Conservation (phyloP, 2,329 filamentous ascomycete genomes). For the Xylariaceae sp. region DNA sequence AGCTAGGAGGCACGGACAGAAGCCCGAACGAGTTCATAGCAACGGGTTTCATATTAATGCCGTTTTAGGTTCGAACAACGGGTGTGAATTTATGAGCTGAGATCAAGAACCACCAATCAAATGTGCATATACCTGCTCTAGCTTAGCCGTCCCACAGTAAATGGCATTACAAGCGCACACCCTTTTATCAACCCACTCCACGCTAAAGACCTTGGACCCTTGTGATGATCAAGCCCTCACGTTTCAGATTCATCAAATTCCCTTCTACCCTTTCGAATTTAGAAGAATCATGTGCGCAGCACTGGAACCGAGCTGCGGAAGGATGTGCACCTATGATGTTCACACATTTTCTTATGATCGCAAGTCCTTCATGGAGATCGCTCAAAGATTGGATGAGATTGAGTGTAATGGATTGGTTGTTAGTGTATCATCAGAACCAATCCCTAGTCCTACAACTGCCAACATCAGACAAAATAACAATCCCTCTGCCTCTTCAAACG, state of each 20-base stretch:
- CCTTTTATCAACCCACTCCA: no score
- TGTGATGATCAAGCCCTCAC: slow-evolving; percentile 9
- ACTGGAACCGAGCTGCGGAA: slow-evolving; percentile 13
- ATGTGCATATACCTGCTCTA: no score
- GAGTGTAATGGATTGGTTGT: neutral
- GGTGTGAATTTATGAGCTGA: neutral
- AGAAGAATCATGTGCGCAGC: neutral
- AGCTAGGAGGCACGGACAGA: slow-evolving; percentile 1
- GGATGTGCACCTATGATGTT: slow-evolving; percentile 6
- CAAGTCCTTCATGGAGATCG: slow-evolving; percentile 6
- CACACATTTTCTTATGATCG: slow-evolving; percentile 5
- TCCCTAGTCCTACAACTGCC: no score
- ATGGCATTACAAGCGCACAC: no score
- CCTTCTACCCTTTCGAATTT: slow-evolving; percentile 9
- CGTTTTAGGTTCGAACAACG: neutral
- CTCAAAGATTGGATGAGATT: neutral
- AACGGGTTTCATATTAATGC: slow-evolving; percentile 22
- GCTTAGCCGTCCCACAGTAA: no score
- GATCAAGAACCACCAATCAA: slow-evolving; percentile 1
- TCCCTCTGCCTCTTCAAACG: no score
- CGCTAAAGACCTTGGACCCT: no score
- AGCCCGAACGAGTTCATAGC: neutral
- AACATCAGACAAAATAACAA: no score
- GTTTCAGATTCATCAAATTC: slow-evolving; percentile 27
- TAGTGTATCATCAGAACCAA: no score